Percentiles rank a stretch among this genome's conserved stretches.
Conservation (phyloP, 148 eudicot species). For the Cornus controversa region DNA sequence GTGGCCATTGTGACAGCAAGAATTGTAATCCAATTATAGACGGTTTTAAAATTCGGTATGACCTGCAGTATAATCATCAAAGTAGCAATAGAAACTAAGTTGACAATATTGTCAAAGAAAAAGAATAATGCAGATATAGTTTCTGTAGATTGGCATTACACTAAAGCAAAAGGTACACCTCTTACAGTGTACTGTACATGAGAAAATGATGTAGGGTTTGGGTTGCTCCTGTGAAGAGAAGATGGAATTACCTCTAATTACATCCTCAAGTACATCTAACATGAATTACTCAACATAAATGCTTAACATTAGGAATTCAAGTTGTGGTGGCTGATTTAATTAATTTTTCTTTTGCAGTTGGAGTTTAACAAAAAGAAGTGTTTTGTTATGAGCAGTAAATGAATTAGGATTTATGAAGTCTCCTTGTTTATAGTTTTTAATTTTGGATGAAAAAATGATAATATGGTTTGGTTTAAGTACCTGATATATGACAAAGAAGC, state of each 20-base stretch:
- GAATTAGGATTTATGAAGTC: background rate
- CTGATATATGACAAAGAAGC: background rate
- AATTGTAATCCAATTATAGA: background rate
- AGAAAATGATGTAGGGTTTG: background rate
- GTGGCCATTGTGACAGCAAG: conserved; percentile 3
- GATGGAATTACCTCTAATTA: background rate
- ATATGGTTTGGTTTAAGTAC: background rate
- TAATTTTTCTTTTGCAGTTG: too few species aligned
- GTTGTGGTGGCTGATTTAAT: too few species aligned
- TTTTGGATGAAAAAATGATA: background rate
- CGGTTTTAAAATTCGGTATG: background rate
- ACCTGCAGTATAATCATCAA: background rate
- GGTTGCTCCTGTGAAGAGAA: background rate
- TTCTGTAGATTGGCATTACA: too few species aligned
- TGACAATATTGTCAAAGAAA: background rate
- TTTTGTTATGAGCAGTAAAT: too few species aligned
- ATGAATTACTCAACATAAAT: too few species aligned
- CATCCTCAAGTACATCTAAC: too few species aligned
- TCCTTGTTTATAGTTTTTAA: too few species aligned
- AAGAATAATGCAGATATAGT: background rate
- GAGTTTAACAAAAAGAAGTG: too few species aligned
- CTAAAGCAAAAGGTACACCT: too few species aligned
- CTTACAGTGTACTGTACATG: too few species aligned
- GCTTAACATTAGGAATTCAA: too few species aligned
- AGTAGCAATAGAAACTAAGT: background rate